A percentile compares a stretch with the other conserved stretches of the same genome.
Evolutionary conservation across 2,329 filamentous ascomycete species (phyloP).

Genomic region (Diplodia mutila): DNA sequence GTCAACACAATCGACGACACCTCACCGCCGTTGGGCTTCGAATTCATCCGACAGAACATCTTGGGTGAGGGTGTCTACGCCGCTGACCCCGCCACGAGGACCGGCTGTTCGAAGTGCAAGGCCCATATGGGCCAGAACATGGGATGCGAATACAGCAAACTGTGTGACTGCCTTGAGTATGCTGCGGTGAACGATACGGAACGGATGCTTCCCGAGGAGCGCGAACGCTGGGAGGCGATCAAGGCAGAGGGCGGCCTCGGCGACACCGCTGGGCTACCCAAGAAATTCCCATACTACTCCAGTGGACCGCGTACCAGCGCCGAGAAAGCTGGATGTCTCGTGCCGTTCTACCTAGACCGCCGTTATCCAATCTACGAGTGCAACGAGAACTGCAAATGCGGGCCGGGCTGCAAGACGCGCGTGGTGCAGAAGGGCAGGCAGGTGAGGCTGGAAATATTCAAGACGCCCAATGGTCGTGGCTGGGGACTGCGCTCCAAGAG

Average conservation of each 20-base stretch:
- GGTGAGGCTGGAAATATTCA: constrained; percentile 76
- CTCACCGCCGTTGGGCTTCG: constrained; percentile 64
- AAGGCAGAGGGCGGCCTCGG: constrained; percentile 28
- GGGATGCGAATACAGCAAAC: constrained; percentile 65
- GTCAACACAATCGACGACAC: constrained; percentile 64
- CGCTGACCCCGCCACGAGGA: constrained; percentile 64
- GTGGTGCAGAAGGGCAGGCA: constrained; percentile 75
- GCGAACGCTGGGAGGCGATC: constrained; percentile 29
- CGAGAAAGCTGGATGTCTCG: constrained; percentile 35
- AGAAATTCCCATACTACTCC: constrained; percentile 65
- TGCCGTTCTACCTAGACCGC: constrained; percentile 48
- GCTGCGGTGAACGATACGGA: constrained; percentile 53
- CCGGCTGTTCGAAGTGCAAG: constrained; percentile 67
- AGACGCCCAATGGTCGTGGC: constrained; percentile 67
- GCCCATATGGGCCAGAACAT: constrained; percentile 56
- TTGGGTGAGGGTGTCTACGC: constrained; percentile 63
- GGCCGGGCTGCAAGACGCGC: constrained; percentile 68
- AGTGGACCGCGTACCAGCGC: constrained; percentile 34
- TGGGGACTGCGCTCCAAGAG: constrained; percentile 74
- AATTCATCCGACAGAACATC: constrained; percentile 67
- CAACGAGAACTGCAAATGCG: constrained; percentile 71
- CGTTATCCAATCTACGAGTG: constrained; percentile 74
- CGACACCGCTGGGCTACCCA: constrained; percentile 46
- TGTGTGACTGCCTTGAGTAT: constrained; percentile 71
- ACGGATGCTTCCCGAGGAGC: constrained; percentile 14